These are phyloP conservation scores for Auricularia auricula-judae DNA, from an alignment of 768 basidiomycete species.

Conservation along the genomic window DNA sequence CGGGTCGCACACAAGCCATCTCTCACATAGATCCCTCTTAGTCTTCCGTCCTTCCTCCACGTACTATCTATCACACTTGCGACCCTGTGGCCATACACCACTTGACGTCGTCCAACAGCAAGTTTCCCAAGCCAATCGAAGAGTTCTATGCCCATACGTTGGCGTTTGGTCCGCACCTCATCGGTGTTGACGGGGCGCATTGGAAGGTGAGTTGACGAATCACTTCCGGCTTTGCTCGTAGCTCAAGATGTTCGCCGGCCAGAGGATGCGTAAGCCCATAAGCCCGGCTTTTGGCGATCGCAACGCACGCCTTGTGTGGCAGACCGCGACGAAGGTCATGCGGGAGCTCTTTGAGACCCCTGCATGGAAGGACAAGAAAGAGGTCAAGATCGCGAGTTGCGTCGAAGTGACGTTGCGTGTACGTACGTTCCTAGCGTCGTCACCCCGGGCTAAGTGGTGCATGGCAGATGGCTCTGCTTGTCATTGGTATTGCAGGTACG, in stretches of 20 bases:
- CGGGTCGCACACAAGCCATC: not conserved
- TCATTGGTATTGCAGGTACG: too few species aligned
- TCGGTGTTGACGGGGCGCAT: not conserved
- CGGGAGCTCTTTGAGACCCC: not conserved
- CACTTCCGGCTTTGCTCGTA: not conserved
- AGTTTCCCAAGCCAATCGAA: not conserved
- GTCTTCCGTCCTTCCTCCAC: not conserved
- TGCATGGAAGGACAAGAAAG: not conserved
- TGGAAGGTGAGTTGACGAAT: not conserved
- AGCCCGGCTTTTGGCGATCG: not conserved
- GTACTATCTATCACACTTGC: not conserved
- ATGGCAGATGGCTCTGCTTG: not conserved
- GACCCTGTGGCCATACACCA: not conserved
- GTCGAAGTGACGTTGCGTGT: not conserved
- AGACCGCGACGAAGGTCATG: not conserved
- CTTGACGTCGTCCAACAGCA: not conserved
- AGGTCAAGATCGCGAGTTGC: not conserved
- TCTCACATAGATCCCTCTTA: not conserved
- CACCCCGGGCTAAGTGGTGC: not conserved
- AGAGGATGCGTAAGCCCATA: not conserved
- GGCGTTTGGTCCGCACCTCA: not conserved
- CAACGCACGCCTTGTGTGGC: not conserved
- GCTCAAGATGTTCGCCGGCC: not conserved
- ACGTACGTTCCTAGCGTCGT: not conserved
- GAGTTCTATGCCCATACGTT: not conserved